Evolutionary conservation across 805 yeast species (phyloP).

Genomic region (Barnettozyma salicaria): DNA sequence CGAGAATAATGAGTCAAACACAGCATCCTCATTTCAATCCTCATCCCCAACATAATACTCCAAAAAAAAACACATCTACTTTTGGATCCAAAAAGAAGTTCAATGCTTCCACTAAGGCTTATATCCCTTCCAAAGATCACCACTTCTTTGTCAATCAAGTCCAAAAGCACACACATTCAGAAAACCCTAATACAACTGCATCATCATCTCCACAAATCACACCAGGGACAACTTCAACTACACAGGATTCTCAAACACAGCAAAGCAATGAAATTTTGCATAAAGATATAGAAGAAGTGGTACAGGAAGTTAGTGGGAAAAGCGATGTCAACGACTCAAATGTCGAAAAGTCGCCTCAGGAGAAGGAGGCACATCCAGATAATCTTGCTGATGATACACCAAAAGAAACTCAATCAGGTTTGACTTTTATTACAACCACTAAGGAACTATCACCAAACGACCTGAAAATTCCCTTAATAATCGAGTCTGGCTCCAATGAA

Average conservation of each 20-base stretch:
- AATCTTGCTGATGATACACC: neutral
- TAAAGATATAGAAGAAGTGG: too few species aligned
- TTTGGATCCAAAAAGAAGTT: conserved; percentile 2
- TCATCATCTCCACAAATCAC: neutral
- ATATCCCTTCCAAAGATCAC: conserved; percentile 1
- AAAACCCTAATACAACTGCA: neutral
- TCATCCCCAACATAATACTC: neutral
- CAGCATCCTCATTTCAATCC: neutral
- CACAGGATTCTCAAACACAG: too few species aligned
- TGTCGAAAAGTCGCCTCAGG: neutral
- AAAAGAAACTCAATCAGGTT: conserved; percentile 1
- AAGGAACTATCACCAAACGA: neutral
- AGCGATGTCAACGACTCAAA: neutral
- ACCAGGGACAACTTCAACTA: neutral
- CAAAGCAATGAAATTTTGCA: too few species aligned
- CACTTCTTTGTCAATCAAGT: neutral
- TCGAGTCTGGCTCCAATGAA: conserved; percentile 3
- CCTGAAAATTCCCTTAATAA: conserved; percentile 7
- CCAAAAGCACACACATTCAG: conserved; percentile 1
- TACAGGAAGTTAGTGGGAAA: too few species aligned
- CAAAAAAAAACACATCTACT: too few species aligned
- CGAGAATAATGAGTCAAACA: too few species aligned
- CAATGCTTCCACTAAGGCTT: conserved; percentile 1
- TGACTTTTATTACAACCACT: conserved; percentile 8
- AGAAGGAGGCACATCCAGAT: neutral